Percentiles rank a stretch among this genome's conserved stretches.
These are phyloP conservation scores for Cyclotella cryptica DNA, from an alignment of 108 stramenopile species.

Conservation along the genomic window DNA sequence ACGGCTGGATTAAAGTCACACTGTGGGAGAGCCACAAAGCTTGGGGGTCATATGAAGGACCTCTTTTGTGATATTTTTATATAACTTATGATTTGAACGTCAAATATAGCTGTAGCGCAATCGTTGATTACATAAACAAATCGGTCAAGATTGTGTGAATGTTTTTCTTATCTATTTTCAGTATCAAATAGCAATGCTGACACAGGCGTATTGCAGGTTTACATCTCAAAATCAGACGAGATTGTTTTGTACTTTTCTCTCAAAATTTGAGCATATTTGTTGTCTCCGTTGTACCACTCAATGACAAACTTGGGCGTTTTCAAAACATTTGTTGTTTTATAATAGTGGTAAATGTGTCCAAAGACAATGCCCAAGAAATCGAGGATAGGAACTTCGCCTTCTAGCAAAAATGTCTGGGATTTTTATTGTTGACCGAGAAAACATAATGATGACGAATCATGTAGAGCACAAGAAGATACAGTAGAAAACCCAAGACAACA, in stretches of 20 bases:
- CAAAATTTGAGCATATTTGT: slow-evolving; percentile 53
- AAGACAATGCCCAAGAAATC: slow-evolving; percentile 96
- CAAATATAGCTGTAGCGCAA: no score
- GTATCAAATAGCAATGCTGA: neutral
- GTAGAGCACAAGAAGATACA: neutral
- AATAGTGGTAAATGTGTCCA: slow-evolving; percentile 95
- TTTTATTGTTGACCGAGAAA: slow-evolving; percentile 36
- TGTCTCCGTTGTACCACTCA: slow-evolving; percentile 79
- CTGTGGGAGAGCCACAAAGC: slow-evolving; percentile 95
- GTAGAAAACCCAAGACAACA: neutral
- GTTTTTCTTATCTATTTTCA: neutral
- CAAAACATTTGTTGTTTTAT: slow-evolving; percentile 67
- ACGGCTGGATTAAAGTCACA: slow-evolving; percentile 86
- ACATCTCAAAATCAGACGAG: slow-evolving; percentile 84
- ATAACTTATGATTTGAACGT: no score
- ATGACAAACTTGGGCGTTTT: slow-evolving; percentile 73
- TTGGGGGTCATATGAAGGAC: slow-evolving; percentile 89
- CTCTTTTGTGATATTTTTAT: slow-evolving; percentile 8
- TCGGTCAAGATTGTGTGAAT: no score
- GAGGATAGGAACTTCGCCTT: slow-evolving; percentile 90
- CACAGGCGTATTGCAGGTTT: slow-evolving; percentile 10
- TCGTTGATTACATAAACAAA: no score
- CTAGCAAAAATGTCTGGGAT: slow-evolving; percentile 89
- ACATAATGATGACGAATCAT: slow-evolving; percentile 1
- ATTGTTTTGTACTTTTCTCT: slow-evolving; percentile 82